Base-by-base conservation (phyloP, 345 rosid genomes). In the Pistacia integerrima region DNA sequence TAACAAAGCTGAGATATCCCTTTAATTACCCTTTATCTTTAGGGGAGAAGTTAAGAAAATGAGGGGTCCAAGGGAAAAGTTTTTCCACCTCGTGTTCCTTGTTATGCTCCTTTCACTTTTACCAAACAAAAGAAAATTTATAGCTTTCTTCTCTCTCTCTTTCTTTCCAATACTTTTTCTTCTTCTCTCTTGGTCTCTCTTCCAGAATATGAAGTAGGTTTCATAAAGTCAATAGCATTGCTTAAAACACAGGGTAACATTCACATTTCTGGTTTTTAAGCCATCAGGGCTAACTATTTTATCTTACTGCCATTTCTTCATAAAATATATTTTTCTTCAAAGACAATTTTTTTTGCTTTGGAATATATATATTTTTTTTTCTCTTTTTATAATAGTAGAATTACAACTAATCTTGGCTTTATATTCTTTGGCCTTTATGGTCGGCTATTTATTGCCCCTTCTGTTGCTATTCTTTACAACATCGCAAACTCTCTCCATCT, bases 381-480 rank as follows among this genome's bases (percentile, higher is more conserved):
- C n/a, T 20, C 59, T 74, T 73, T 67, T 38, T 54, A 64, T 76
- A 67, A 51, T 46, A 65, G 73, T 52, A 72, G 28, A 67, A 74
- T 78, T 33, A 30, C 76, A 69, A 74, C 88, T 67, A 73, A 74
- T 80, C 65, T 57, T 73, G 33, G 46, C 81, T 63, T 80, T 74
- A 64, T 74, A 74, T 61, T 64, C 67, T 49, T 17, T 41, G 38
- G 65, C 67, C 69, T 64, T 74, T 33, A 46, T 74, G 80, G 83
- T 83, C 77, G 74, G 79, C 87, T 80, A 74, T 81, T 70, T 82
- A 85, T 71, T 73, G 76, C 76, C 55, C 56, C 62, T 69, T 58
- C 28, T 65, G 59, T 52, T 22, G 58, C 35, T 6, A 25, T 46
- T 54, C 18, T 18, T 13, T 17, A 49, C 59, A 38, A 63, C 76